Evolutionary conservation across 2,329 filamentous ascomycete species (phyloP).

Genomic region (Rachicladosporium sp.): DNA sequence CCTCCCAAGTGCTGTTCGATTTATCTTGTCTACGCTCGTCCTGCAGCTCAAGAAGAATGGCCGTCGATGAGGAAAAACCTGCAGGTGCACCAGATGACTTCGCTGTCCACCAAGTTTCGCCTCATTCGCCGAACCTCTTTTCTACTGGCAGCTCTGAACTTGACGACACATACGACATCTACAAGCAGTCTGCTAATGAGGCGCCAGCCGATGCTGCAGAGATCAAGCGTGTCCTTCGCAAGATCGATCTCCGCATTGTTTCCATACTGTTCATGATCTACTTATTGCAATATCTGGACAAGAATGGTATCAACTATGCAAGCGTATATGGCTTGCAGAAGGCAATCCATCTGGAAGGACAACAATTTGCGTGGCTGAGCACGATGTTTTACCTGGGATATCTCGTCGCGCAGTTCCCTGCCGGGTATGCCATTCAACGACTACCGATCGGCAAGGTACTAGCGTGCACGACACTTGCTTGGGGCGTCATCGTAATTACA

Average conservation of each 20-base stretch:
- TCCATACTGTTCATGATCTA: constrained; percentile 24
- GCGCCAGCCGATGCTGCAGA: constrained; percentile 10
- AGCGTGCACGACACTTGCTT: constrained; percentile 28
- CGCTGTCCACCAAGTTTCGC: background rate
- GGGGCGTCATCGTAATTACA: constrained; percentile 30
- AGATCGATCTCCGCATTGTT: constrained; percentile 25
- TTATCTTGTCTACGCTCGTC: too few relatives aligned
- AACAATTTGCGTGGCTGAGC: constrained; percentile 42
- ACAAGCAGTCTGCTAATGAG: constrained; percentile 15
- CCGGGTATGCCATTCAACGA: constrained; percentile 32
- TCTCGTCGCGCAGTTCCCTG: constrained; percentile 33
- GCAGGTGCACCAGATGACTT: too few relatives aligned
- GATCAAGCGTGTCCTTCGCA: constrained; percentile 21
- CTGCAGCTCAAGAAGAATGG: too few relatives aligned
- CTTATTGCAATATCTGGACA: constrained; percentile 30
- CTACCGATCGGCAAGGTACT: constrained; percentile 36
- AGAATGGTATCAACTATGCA: constrained; percentile 31
- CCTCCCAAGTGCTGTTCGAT: too few relatives aligned
- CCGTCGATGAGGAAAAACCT: too few relatives aligned
- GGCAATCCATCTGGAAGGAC: constrained; percentile 33
- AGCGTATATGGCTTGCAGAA: constrained; percentile 37
- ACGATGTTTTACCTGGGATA: constrained; percentile 41
- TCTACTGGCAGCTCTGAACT: constrained; percentile 12
- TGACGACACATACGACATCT: constrained; percentile 18
- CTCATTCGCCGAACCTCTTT: constrained; percentile 8